A percentile compares a stretch with the other conserved stretches of the same genome.
phyloP scores from a whole-genome alignment of 495 filamentous ascomycete species.

The Clohesyomyces aquaticus region DNA sequence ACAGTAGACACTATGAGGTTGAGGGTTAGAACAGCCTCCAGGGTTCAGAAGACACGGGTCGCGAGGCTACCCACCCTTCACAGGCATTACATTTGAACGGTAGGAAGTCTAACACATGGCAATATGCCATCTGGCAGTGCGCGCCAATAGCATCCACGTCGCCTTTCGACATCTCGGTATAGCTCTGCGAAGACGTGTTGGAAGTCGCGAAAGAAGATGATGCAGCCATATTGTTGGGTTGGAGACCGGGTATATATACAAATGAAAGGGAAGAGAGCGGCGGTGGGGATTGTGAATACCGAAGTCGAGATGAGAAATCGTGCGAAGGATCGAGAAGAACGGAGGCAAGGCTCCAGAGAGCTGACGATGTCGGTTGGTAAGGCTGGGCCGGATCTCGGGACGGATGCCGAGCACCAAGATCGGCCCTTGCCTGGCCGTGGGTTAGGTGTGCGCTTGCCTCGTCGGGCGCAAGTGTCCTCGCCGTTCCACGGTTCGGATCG shows the following conservation, averaged over 20 bases:
- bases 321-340: conserved; percentile 7
- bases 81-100: conserved; percentile 95
- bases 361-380: conserved; percentile 20
- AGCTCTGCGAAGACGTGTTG: conserved; percentile 48
- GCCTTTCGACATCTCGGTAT: conserved; percentile 61
- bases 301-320: conserved; percentile 9
- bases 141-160: conserved; percentile 82
- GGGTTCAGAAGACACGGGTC: no score
- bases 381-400: background rate
- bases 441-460: background rate
- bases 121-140: conserved; percentile 89
- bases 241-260: background rate
- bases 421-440: background rate
- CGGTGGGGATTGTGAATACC: background rate
- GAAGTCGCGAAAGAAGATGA: conserved; percentile 41
- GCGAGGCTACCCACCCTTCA: conserved; percentile 48
- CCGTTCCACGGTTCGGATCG: background rate
- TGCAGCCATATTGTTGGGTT: conserved; percentile 53
- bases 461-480: background rate
- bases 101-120: conserved; percentile 93
- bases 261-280: background rate
- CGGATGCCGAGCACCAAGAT: background rate
- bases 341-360: conserved; percentile 19
- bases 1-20: conserved; percentile 73
- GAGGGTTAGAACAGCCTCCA: no score